Evolutionary conservation across 2,329 filamentous ascomycete species (phyloP).

Genomic region (Ophiostoma australiae): DNA sequence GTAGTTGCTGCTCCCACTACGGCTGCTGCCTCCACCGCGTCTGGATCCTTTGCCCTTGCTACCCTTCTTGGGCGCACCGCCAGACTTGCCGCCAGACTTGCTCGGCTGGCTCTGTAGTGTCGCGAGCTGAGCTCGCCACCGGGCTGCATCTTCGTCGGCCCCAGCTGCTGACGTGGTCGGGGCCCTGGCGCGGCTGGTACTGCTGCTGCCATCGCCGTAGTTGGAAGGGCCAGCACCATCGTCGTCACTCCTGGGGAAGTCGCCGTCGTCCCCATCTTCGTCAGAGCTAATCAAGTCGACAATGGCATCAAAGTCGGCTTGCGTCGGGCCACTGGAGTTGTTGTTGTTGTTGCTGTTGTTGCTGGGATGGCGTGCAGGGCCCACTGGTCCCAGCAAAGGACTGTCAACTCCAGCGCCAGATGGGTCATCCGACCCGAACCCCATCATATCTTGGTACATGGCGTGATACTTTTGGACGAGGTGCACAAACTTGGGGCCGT

Average conservation of each 20-base stretch:
- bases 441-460: constrained; percentile 50
- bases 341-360: background rate
- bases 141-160: constrained; percentile 28
- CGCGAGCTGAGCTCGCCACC: constrained; percentile 34
- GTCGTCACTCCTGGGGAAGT: background rate
- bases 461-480: constrained; percentile 49
- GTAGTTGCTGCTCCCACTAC: constrained; percentile 23
- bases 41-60: constrained; percentile 20
- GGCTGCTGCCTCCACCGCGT: constrained; percentile 24
- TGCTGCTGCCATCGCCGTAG: background rate
- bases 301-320: constrained; percentile 37
- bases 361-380: constrained; percentile 5
- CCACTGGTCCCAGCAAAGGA: constrained; percentile 17
- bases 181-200: background rate
- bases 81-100: constrained; percentile 13
- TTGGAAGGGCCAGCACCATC: background rate
- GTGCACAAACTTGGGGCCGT: constrained; percentile 57
- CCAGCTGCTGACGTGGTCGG: background rate
- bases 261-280: constrained; percentile 18
- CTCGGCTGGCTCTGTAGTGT: constrained; percentile 28
- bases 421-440: constrained; percentile 26
- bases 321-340: constrained; percentile 16
- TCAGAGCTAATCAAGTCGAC: constrained; percentile 50
- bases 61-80: constrained; percentile 27
- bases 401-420: constrained; percentile 18